phyloP scores from a whole-genome alignment of 2,329 filamentous ascomycete genomes.

The Nemania sp. region DNA sequence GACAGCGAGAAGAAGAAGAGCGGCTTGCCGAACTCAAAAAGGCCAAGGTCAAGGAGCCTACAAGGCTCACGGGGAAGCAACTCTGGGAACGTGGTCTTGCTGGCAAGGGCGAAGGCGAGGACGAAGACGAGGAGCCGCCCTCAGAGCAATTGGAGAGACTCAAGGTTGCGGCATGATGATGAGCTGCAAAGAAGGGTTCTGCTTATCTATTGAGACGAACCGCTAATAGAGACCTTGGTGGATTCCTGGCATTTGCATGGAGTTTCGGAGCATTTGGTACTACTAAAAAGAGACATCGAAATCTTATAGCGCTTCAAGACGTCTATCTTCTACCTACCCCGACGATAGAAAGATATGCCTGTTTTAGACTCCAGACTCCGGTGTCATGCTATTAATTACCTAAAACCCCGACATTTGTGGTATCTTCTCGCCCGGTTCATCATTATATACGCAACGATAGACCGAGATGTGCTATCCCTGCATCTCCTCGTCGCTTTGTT shows the following conservation, averaged over 20 bases:
- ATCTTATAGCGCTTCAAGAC: constrained; percentile 14
- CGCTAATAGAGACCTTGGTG: constrained; percentile 3
- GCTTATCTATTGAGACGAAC: neutral
- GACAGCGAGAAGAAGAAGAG: constrained; percentile 71
- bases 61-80: constrained; percentile 72
- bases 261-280: constrained; percentile 30
- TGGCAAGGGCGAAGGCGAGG: constrained; percentile 66
- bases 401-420: constrained; percentile 29
- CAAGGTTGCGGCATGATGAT: constrained; percentile 62
- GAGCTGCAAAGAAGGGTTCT: neutral
- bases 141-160: constrained; percentile 69
- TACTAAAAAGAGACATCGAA: constrained; percentile 17
- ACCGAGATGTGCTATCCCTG: constrained; percentile 38
- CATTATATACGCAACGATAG: neutral
- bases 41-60: constrained; percentile 73
- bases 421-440: constrained; percentile 25
- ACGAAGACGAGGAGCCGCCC: constrained; percentile 63
- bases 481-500: constrained; percentile 63
- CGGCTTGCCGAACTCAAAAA: constrained; percentile 82
- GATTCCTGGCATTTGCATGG: constrained; percentile 31
- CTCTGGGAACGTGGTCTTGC: constrained; percentile 77
- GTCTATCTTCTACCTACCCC: constrained; percentile 20
- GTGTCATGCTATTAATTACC: constrained; percentile 30
- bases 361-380: constrained; percentile 35
- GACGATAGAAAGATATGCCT: constrained; percentile 16